Conservation (phyloP, 2,329 filamentous ascomycete genomes). For the Aspergillus oerlinghausenensis region DNA sequence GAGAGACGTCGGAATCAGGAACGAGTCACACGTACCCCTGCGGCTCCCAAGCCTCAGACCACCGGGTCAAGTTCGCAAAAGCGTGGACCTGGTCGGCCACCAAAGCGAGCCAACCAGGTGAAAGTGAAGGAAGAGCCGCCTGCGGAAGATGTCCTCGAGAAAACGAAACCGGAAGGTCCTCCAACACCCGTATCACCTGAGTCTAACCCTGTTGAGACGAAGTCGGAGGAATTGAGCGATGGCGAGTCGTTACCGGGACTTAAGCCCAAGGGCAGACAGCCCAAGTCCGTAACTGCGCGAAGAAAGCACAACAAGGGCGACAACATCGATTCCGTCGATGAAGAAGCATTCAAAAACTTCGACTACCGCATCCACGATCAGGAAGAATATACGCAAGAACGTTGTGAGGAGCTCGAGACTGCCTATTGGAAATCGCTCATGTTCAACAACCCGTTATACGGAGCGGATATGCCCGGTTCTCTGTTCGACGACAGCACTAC, state of each 20-base stretch:
- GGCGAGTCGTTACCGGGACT: slow-evolving; percentile 38
- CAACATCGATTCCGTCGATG: slow-evolving; percentile 73
- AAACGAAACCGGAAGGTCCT: slow-evolving; percentile 43
- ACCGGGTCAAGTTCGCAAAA: slow-evolving; percentile 41
- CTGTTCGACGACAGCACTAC: slow-evolving; percentile 80
- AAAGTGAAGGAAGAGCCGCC: slow-evolving; percentile 37
- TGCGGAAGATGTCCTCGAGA: slow-evolving; percentile 33
- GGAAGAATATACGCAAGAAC: slow-evolving; percentile 82
- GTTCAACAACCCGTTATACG: slow-evolving; percentile 91
- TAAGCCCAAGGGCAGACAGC: slow-evolving; percentile 52
- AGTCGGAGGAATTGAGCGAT: slow-evolving; percentile 52
- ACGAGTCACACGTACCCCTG: slow-evolving; percentile 37
- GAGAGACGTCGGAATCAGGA: slow-evolving; percentile 48
- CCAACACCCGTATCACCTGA: slow-evolving; percentile 52
- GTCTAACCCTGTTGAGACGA: slow-evolving; percentile 49
- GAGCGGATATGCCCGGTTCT: slow-evolving; percentile 92
- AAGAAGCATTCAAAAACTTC: slow-evolving; percentile 84
- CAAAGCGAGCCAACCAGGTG: slow-evolving; percentile 34
- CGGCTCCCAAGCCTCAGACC: slow-evolving; percentile 30
- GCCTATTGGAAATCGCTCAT: slow-evolving; percentile 97
- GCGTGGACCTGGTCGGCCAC: slow-evolving; percentile 41
- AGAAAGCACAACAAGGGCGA: slow-evolving; percentile 82
- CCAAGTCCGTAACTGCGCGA: slow-evolving; percentile 74
- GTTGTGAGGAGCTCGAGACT: slow-evolving; percentile 90
- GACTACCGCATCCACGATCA: slow-evolving; percentile 81